Evolutionary conservation across 2,329 filamentous ascomycete genomes (phyloP).

Genomic region (Stagonosporopsis rhizophila): DNA sequence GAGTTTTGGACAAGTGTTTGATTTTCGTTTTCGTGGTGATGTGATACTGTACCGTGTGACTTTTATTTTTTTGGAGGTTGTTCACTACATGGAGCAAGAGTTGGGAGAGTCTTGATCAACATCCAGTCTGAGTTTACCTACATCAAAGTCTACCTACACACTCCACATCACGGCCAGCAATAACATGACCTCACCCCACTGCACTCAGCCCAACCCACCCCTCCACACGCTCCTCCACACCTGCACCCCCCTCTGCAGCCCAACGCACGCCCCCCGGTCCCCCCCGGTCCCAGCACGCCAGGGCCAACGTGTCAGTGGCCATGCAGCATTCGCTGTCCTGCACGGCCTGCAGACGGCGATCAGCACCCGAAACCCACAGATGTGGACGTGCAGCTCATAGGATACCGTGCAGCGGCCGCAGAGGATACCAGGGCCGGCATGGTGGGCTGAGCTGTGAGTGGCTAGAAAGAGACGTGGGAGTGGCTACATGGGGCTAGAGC

Average conservation of each 20-base stretch:
- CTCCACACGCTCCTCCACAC: neutral
- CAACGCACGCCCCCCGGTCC: neutral
- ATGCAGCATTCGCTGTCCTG: slow-evolving; percentile 50
- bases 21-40: no score
- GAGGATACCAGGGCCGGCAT: slow-evolving; percentile 17
- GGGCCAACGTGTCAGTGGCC: slow-evolving; percentile 33
- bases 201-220: no score
- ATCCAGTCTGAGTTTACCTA: no score
- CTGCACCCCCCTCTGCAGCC: neutral
- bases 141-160: neutral
- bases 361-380: slow-evolving; percentile 37
- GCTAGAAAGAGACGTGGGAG: no score
- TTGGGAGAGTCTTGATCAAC: no score
- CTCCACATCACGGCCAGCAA: neutral
- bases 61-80: no score
- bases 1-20: slow-evolving; percentile 43
- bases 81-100: no score
- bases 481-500: no score
- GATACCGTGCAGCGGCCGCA: no score
- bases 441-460: slow-evolving; percentile 24
- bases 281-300: slow-evolving; percentile 21
- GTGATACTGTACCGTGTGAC: no score
- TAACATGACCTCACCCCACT: slow-evolving; percentile 8
- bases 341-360: slow-evolving; percentile 25
- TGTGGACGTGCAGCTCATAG: slow-evolving; percentile 46